These are phyloP conservation scores for Smittium culicis DNA, from an alignment of 371 early-diverging fungal genomes.

Conservation along the genomic window DNA sequence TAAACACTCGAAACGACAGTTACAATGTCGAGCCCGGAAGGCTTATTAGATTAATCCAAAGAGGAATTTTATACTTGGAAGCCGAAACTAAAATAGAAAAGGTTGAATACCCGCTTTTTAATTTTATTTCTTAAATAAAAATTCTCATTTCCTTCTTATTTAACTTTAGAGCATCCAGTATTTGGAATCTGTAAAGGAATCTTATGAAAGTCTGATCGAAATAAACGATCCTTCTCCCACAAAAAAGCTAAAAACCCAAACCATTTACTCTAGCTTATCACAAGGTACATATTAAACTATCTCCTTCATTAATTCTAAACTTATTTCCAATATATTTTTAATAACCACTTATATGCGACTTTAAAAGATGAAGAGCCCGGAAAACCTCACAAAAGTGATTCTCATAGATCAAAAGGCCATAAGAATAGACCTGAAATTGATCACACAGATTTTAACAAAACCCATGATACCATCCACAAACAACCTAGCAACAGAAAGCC, in stretches of 20 bases:
- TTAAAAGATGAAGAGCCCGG: too few relatives aligned
- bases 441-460: neutral
- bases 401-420: slow-evolving; percentile 25
- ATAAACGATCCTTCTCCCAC: slow-evolving; percentile 47
- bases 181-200: slow-evolving; percentile 46
- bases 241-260: too few relatives aligned
- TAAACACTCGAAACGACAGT: slow-evolving; percentile 47
- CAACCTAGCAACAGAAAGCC: neutral
- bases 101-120: neutral
- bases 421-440: neutral
- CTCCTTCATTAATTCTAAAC: too few relatives aligned
- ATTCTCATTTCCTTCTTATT: neutral
- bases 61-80: slow-evolving; percentile 82
- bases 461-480: neutral
- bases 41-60: slow-evolving; percentile 74
- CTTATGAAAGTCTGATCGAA: slow-evolving; percentile 52
- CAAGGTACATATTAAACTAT: too few relatives aligned
- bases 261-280: too few relatives aligned
- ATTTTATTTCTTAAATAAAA: neutral
- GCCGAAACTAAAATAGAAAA: slow-evolving; percentile 38
- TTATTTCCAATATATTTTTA: too few relatives aligned
- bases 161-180: neutral
- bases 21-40: slow-evolving; percentile 69
- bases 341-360: too few relatives aligned
- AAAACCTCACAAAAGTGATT: neutral